Base-by-base conservation (phyloP, 2,329 filamentous ascomycete species). In the Geosmithia morbida region DNA sequence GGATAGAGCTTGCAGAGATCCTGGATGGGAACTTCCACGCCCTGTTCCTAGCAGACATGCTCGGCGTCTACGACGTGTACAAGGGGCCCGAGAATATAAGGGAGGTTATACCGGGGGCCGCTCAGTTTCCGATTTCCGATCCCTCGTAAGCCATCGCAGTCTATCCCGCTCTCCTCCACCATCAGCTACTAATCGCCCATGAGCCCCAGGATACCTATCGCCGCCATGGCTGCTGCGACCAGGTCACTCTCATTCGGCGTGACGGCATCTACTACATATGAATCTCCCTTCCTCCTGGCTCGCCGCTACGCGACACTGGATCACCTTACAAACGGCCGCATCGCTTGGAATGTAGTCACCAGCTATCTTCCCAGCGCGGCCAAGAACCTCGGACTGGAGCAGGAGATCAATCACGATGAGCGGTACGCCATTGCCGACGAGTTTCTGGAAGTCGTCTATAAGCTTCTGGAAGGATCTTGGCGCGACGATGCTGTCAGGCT, bases 341-440 rank as follows among this genome's bases (percentile, higher is more conserved):
- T 64, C 2, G 62, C 57, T 10, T 65, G 61, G 61, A 65, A 65
- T 62, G 75, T 85, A 45, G 81, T 85, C 1, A 85, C 81, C 0
- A 75, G 77, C 20, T 85, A 83, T 52, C 69, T 84, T 1, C 77
- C 84, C 54, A 79, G 74, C 2, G 81, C 81, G 1, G 81, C 81
- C 0, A 66, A 74, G 1, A 83, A 84, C 52, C 63, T 84, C 37
- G 75, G 78, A 0, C 69, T 71, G 48, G 63, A 68, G 1, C 66
- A 75, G 33, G 79, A 83, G 53, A 66, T 70, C 1, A 62, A 55
- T 3, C 59, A 64, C 37, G 62, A 64, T 22, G 74, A 75, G 55
- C 69, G 75, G 46, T 83, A 83, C 53, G 65, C 63, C 8, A 68
- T 72, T n/a, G 79, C 69, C 2, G 77, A 75, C 53, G 80, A 75